These are phyloP conservation scores for Phytophthora pluvialis DNA, from an alignment of 352 stramenopile genomes.

Conservation along the genomic window DNA sequence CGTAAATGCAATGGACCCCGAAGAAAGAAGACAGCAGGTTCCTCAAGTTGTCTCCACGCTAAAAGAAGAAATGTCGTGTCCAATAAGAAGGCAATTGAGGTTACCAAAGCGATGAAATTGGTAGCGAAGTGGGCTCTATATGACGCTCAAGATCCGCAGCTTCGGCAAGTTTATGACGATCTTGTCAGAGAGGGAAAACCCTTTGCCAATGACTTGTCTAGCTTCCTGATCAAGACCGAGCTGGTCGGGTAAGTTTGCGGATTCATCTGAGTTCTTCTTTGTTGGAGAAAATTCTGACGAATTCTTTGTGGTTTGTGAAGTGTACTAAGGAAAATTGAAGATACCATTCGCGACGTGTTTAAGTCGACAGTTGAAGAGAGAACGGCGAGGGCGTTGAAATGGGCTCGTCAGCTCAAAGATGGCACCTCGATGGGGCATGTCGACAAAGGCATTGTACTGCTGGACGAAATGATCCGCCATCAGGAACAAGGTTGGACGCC, in stretches of 20 bases:
- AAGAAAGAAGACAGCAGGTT: conserved; percentile 5
- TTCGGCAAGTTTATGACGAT: neutral
- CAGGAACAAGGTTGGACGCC: neutral
- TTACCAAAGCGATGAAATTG: conserved; percentile 8
- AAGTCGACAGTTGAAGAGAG: neutral
- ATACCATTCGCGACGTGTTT: neutral
- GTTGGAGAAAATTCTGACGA: neutral
- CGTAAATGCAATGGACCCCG: conserved; percentile 3
- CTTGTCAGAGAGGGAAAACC: neutral
- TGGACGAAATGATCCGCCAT: neutral
- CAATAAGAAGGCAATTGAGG: neutral
- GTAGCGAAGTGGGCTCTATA: conserved; percentile 1
- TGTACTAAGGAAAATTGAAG: conserved; percentile 2
- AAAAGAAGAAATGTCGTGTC: conserved; percentile 1
- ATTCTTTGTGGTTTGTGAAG: neutral
- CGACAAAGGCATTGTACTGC: neutral
- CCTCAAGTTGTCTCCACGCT: neutral
- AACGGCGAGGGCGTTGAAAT: neutral
- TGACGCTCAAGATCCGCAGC: neutral
- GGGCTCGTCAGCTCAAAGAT: neutral
- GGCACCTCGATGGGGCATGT: neutral
- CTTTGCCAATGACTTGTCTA: neutral
- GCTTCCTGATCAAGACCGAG: neutral
- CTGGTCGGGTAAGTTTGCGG: neutral
- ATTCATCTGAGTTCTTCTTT: neutral